Evolutionary conservation across 371 early-diverging fungal genomes (phyloP).

Genomic region (Capillidium heterosporum): DNA sequence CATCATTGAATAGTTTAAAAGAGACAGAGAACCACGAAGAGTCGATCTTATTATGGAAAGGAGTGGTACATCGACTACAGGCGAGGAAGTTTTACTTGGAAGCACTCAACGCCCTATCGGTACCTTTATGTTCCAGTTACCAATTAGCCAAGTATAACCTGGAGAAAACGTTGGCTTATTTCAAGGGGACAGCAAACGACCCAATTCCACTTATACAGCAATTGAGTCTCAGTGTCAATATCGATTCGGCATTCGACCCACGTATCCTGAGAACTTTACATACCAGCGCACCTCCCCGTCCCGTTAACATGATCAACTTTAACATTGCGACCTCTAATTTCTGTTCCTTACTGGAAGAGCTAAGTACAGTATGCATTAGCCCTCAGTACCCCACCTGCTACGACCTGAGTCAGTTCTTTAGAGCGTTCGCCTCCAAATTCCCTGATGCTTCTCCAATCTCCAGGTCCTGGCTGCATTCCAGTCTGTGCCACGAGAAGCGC

Average conservation of each 20-base stretch:
- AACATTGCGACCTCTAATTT: slow-evolving; percentile 12
- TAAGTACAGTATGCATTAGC: background rate
- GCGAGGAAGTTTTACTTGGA: slow-evolving; percentile 14
- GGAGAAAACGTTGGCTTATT: slow-evolving; percentile 2
- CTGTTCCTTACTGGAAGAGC: background rate
- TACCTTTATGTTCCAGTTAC: slow-evolving; percentile 12
- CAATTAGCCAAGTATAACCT: slow-evolving; percentile 7
- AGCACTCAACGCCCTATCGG: slow-evolving; percentile 9
- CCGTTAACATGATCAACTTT: slow-evolving; percentile 26
- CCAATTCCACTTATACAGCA: slow-evolving; percentile 5
- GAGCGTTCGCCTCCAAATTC: background rate
- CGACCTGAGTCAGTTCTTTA: background rate
- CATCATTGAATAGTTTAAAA: slow-evolving; percentile 14
- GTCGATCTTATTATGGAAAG: background rate
- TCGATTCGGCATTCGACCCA: slow-evolving; percentile 33
- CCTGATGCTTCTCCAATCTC: background rate
- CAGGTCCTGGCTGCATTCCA: background rate
- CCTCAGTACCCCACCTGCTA: background rate
- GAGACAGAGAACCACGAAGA: slow-evolving; percentile 1
- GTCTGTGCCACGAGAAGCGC: background rate
- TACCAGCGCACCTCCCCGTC: slow-evolving; percentile 49
- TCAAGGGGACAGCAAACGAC: background rate
- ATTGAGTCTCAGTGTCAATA: slow-evolving; percentile 3
- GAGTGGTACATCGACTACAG: slow-evolving; percentile 8
- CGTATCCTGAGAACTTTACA: slow-evolving; percentile 43